These are phyloP conservation scores for Cystobasidiaceae sp. DNA, from an alignment of 1,284 basidiomycete genomes.

Conservation along the genomic window DNA sequence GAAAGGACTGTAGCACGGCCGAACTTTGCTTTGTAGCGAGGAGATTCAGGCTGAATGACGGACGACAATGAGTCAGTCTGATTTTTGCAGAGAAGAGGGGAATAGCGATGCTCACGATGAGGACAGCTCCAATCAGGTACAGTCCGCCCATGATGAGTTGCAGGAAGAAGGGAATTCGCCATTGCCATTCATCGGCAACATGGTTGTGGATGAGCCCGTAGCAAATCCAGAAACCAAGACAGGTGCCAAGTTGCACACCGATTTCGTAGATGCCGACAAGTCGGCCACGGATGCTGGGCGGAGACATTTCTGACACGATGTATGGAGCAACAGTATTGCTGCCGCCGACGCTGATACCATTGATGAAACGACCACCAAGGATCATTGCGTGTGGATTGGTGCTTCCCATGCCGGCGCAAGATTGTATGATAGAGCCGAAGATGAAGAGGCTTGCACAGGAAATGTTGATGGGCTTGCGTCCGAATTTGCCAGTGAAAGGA, in stretches of 20 bases:
- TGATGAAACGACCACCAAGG: not conserved
- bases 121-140: not conserved
- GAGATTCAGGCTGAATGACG: not conserved
- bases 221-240: not conserved
- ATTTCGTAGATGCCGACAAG: not conserved
- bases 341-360: not conserved
- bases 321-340: not conserved
- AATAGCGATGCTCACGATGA: not conserved
- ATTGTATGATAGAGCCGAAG: not conserved
- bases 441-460: not conserved
- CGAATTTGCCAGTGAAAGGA: not conserved
- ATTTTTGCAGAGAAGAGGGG: not conserved
- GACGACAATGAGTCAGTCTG: too few species aligned
- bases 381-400: not conserved
- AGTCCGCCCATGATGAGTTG: not conserved
- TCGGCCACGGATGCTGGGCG: not conserved
- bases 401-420: not conserved
- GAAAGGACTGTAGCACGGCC: not conserved
- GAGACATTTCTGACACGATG: not conserved
- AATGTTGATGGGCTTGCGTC: slow-evolving; percentile 8
- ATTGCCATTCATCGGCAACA: not conserved
- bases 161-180: not conserved
- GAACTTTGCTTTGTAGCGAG: not conserved
- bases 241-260: not conserved
- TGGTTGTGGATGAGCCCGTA: not conserved